These are phyloP conservation scores for Cyphellophora attinorum DNA, from an alignment of 2,329 filamentous ascomycete genomes.

Conservation along the genomic window DNA sequence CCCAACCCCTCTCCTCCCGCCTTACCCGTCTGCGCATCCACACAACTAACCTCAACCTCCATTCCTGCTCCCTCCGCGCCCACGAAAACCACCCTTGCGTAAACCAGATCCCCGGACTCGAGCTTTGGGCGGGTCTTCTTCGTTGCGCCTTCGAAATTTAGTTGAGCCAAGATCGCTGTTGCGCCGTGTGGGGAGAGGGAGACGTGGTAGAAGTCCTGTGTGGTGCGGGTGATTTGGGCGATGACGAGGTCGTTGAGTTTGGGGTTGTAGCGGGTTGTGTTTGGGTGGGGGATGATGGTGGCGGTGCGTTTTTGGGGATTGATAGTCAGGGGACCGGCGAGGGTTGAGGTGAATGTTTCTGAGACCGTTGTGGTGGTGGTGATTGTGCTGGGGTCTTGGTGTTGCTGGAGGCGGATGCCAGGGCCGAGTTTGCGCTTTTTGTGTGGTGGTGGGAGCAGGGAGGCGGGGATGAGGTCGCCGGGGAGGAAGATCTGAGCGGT, in stretches of 20 bases:
- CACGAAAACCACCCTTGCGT: conserved; percentile 71
- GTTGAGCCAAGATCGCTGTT: conserved; percentile 64
- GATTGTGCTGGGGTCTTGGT: conserved; percentile 48
- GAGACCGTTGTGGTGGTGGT: conserved; percentile 28
- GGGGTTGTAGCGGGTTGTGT: conserved; percentile 60
- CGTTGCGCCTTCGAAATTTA: conserved; percentile 86
- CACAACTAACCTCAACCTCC: conserved; percentile 84
- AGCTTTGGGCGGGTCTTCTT: conserved; percentile 85
- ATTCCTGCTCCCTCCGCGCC: conserved; percentile 66
- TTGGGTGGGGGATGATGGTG: conserved; percentile 24
- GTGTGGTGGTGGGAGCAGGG: conserved; percentile 54
- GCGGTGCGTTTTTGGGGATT: conserved; percentile 31
- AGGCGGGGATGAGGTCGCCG: conserved; percentile 62
- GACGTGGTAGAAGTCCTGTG: conserved; percentile 71
- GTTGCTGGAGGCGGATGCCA: no score
- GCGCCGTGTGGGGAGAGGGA: conserved; percentile 56
- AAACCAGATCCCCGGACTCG: conserved; percentile 66
- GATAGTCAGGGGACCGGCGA: conserved; percentile 26
- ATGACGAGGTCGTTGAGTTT: conserved; percentile 78
- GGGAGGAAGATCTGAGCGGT: conserved; percentile 65
- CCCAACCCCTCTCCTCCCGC: conserved; percentile 80
- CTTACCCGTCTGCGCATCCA: conserved; percentile 77
- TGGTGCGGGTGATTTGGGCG: conserved; percentile 68
- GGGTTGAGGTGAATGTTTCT: conserved; percentile 24
- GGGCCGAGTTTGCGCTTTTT: conserved; percentile 58